These are phyloP conservation scores for Neoboletus brunneissimus DNA, from an alignment of 768 basidiomycete genomes.

Conservation along the genomic window DNA sequence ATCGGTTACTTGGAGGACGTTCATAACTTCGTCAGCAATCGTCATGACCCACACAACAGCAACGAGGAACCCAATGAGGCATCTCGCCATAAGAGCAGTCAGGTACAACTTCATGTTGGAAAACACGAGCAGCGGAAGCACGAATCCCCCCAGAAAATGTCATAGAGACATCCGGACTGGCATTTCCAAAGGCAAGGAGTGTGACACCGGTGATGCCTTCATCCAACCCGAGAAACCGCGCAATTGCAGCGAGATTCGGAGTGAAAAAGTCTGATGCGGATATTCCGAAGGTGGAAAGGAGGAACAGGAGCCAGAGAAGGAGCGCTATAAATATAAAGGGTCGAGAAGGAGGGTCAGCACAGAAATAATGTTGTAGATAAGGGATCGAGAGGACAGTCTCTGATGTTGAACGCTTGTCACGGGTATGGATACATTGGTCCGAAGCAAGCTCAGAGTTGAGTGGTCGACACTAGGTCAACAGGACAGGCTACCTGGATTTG, in stretches of 20 bases:
- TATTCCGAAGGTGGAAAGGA: conserved; percentile 95
- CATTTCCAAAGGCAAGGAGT: conserved; percentile 95
- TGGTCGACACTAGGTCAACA: conserved; percentile 57
- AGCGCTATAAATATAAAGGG: conserved; percentile 62
- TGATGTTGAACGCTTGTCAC: conserved; percentile 51
- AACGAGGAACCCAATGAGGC: conserved; percentile 88
- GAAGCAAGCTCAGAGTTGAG: conserved; percentile 43
- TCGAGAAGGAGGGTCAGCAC: conserved; percentile 51
- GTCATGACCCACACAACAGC: conserved; percentile 98
- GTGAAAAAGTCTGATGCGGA: conserved; percentile 97
- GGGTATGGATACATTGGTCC: conserved; percentile 66
- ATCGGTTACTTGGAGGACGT: conserved; percentile 71
- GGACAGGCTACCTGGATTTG: no score
- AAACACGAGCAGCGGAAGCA: conserved; percentile 50
- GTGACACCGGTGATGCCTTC: conserved; percentile 97
- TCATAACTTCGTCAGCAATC: conserved; percentile 94
- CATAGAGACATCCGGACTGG: conserved; percentile 93
- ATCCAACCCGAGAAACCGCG: conserved; percentile 79
- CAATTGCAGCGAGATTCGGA: conserved; percentile 90
- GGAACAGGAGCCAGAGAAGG: conserved; percentile 79
- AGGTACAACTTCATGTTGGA: conserved; percentile 57
- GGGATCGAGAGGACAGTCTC: conserved; percentile 67
- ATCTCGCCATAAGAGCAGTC: conserved; percentile 63
- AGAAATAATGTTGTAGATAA: conserved; percentile 72
- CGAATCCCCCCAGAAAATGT: conserved; percentile 81